phyloP scores from a whole-genome alignment of 2,329 filamentous ascomycete genomes.

The Paraphoma sp. region DNA sequence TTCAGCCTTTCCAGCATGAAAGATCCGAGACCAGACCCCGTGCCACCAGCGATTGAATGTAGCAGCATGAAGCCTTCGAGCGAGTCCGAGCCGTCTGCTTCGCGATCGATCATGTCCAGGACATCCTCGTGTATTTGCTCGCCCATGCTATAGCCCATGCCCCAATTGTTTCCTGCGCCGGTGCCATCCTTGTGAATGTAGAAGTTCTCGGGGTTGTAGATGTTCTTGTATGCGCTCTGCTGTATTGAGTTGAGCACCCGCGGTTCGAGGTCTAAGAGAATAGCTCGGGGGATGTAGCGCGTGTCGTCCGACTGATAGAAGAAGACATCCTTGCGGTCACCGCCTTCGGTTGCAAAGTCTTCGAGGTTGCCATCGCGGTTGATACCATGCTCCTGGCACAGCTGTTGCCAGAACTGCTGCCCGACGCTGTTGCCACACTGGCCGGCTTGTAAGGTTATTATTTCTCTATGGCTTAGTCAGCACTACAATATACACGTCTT shows the following conservation, averaged over 20 bases:
- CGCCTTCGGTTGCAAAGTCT: slow-evolving; percentile 96
- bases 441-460: slow-evolving; percentile 98
- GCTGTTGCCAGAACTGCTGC: slow-evolving; percentile 98
- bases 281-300: slow-evolving; percentile 94
- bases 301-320: slow-evolving; percentile 99
- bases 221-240: slow-evolving; percentile 93
- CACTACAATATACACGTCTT: slow-evolving; percentile 4
- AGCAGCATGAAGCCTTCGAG: slow-evolving; percentile 99
- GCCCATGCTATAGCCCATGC: slow-evolving; percentile 91
- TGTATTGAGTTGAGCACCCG: slow-evolving; percentile 92
- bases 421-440: slow-evolving; percentile 99
- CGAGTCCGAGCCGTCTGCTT: slow-evolving; percentile 97
- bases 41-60: slow-evolving; percentile 96
- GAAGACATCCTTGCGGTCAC: slow-evolving; percentile 98
- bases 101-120: slow-evolving; percentile 98
- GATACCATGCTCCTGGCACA: slow-evolving; percentile 97
- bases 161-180: slow-evolving; percentile 98
- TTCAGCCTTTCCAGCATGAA: slow-evolving; percentile 95
- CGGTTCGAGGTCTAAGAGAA: slow-evolving; percentile 93
- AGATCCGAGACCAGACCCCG: slow-evolving; percentile 92
- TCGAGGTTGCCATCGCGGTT: slow-evolving; percentile 96
- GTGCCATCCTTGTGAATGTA: slow-evolving; percentile 93
- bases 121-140: slow-evolving; percentile 94
- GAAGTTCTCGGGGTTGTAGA: slow-evolving; percentile 99
- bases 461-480: slow-evolving; percentile 71